Evolutionary conservation across 495 filamentous ascomycete species (phyloP).

Genomic region (Achaetomiella virescens): DNA sequence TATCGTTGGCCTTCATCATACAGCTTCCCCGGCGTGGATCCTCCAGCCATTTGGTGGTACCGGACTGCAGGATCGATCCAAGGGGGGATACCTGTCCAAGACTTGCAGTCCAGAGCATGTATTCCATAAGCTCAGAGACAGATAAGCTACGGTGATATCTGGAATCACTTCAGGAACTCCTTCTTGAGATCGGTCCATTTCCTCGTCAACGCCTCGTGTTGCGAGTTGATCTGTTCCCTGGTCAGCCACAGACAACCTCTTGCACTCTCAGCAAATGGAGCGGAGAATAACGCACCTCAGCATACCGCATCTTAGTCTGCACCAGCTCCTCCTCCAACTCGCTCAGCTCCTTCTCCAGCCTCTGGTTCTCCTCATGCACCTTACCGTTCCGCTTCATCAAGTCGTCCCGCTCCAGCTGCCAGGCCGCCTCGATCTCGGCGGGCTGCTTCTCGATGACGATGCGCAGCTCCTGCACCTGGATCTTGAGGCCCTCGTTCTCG

Average conservation of each 20-base stretch:
- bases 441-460: slow-evolving; percentile 84
- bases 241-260: no score
- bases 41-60: no score
- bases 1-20: not conserved
- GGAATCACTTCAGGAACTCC: slow-evolving; percentile 27
- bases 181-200: slow-evolving; percentile 79
- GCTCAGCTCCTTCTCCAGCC: slow-evolving; percentile 79
- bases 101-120: no score
- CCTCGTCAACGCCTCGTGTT: slow-evolving; percentile 69
- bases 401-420: slow-evolving; percentile 81
- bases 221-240: slow-evolving; percentile 53
- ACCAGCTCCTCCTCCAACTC: slow-evolving; percentile 96
- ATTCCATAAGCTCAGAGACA: no score
- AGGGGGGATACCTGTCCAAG: no score
- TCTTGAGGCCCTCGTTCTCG: slow-evolving; percentile 75
- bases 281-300: slow-evolving; percentile 61
- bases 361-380: slow-evolving; percentile 89
- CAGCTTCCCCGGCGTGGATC: not conserved
- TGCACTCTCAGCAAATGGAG: not conserved
- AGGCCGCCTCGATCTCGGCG: slow-evolving; percentile 73
- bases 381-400: slow-evolving; percentile 89
- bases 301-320: slow-evolving; percentile 88
- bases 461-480: slow-evolving; percentile 75
- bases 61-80: no score
- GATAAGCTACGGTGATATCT: not conserved